These are phyloP conservation scores for Trichoderma sp. DNA, from an alignment of 2,329 filamentous ascomycete genomes.

Conservation along the genomic window DNA sequence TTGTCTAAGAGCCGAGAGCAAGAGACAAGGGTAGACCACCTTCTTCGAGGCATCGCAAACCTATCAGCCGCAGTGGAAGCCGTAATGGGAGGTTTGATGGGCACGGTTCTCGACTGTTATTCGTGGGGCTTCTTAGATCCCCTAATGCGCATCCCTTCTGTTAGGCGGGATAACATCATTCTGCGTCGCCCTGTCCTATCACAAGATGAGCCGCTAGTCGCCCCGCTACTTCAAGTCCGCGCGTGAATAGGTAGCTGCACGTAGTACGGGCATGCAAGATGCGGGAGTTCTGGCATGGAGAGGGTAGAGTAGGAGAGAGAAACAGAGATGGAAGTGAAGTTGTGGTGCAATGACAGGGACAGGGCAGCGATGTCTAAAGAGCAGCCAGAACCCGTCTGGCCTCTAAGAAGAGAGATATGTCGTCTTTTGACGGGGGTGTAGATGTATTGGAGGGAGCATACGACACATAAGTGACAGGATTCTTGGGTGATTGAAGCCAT, in stretches of 20 bases:
- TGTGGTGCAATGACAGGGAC: not conserved
- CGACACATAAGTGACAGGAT: not conserved
- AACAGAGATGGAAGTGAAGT: not conserved
- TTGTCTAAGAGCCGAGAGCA: not conserved
- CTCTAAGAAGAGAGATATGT: not conserved
- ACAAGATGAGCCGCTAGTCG: not conserved
- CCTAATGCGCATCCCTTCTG: not conserved
- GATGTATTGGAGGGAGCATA: not conserved
- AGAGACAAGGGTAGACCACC: not conserved
- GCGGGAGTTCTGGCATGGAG: not conserved
- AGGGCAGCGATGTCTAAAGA: not conserved
- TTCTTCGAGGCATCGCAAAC: not conserved
- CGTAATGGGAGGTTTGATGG: not conserved
- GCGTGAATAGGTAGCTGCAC: not conserved
- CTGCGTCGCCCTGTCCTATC: not conserved
- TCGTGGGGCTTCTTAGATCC: not conserved
- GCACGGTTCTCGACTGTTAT: not conserved
- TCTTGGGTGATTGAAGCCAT: not conserved
- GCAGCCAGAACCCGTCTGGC: not conserved
- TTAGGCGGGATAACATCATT: not conserved
- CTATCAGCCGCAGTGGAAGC: not conserved
- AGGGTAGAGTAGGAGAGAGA: not conserved
- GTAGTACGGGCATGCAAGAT: not conserved
- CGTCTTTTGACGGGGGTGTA: not conserved
- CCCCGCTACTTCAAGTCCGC: not conserved